These are phyloP conservation scores for Kwoniella sp. DNA, from an alignment of 768 basidiomycete genomes.

Conservation along the genomic window DNA sequence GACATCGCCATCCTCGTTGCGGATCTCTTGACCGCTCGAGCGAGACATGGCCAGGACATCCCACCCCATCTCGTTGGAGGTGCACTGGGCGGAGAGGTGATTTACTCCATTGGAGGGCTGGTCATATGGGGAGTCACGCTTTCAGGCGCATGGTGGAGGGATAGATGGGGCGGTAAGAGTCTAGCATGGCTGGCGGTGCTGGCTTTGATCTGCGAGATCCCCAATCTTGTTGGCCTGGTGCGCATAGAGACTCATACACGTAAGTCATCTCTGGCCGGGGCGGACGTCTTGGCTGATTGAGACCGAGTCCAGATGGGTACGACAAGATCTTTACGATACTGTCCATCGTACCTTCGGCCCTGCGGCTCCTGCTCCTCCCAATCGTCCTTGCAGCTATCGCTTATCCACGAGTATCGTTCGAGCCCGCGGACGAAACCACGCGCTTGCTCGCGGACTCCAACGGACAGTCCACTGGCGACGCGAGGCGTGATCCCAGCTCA, in stretches of 20 bases:
- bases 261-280: slow-evolving; percentile 15
- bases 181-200: slow-evolving; percentile 23
- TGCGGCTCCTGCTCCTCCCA: slow-evolving; percentile 35
- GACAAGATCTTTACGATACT: slow-evolving; percentile 49
- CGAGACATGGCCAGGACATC: slow-evolving; percentile 56
- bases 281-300: not conserved
- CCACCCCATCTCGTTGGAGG: slow-evolving; percentile 1
- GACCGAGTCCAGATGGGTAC: slow-evolving; percentile 20
- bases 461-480: slow-evolving; percentile 52
- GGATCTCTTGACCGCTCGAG: slow-evolving; percentile 61
- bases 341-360: slow-evolving; percentile 51
- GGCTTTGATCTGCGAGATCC: slow-evolving; percentile 29
- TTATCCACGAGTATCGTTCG: slow-evolving; percentile 64
- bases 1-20: slow-evolving; percentile 72
- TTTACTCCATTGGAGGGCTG: slow-evolving; percentile 36
- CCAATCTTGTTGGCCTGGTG: slow-evolving; percentile 31
- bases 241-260: slow-evolving; percentile 25
- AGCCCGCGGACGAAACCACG: slow-evolving; percentile 51
- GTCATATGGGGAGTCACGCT: slow-evolving; percentile 30
- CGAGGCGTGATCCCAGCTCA: slow-evolving; percentile 58
- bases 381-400: slow-evolving; percentile 57
- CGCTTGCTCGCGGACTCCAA: slow-evolving; percentile 46
- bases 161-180: slow-evolving; percentile 28
- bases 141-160: slow-evolving; percentile 28
- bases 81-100: slow-evolving; percentile 15